Evolutionary conservation across 306 rosid species (phyloP).

Genomic region (Fragaria iinumae): DNA sequence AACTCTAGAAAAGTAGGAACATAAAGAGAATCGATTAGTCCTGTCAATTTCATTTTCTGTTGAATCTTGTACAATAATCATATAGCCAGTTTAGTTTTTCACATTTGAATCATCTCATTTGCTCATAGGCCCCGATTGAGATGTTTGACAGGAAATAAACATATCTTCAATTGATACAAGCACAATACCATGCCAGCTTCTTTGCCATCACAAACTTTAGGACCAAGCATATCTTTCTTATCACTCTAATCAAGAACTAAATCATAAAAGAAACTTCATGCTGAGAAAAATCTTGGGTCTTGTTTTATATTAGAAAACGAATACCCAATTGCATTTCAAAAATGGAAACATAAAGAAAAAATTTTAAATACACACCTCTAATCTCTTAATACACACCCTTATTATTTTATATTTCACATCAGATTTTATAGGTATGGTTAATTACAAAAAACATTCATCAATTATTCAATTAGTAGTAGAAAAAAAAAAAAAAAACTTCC

Average conservation of each 20-base stretch:
- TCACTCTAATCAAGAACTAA: background rate
- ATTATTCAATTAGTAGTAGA: too few species aligned
- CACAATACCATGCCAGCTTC: background rate
- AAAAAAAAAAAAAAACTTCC: too few species aligned
- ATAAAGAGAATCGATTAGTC: background rate
- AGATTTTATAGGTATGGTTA: too few species aligned
- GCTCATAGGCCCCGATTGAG: background rate
- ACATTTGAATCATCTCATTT: background rate
- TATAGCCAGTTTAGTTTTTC: too few species aligned
- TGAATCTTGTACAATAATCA: background rate
- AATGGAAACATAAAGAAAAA: too few species aligned
- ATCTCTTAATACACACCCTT: too few species aligned
- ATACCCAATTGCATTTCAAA: background rate
- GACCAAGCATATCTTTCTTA: background rate
- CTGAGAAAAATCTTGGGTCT: background rate
- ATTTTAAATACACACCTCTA: too few species aligned
- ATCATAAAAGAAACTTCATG: background rate
- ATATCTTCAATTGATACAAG: background rate
- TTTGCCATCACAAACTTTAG: background rate
- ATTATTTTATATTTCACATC: too few species aligned
- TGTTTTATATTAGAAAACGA: too few species aligned
- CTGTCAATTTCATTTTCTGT: background rate
- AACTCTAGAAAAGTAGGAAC: background rate
- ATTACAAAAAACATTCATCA: too few species aligned
- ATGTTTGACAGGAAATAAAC: too few species aligned